Conservation (phyloP, 1,139 yeast species). For the Candida tetrigidarum region DNA sequence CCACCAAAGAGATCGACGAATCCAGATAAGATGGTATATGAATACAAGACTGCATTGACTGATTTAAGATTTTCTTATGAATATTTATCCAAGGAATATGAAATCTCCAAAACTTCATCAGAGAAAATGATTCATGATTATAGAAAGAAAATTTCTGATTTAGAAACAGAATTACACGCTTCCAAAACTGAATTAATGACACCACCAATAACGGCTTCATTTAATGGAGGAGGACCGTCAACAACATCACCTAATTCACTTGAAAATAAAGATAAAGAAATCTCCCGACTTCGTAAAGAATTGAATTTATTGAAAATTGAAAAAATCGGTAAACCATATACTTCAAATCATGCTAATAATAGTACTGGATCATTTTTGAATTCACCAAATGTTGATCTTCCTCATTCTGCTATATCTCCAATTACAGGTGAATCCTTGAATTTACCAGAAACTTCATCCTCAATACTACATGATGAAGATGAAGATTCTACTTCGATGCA, state of each 20-base stretch:
- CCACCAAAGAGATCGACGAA: conserved; percentile 4
- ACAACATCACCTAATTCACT: conserved; percentile 21
- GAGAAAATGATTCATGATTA: conserved; percentile 51
- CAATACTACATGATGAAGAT: conserved; percentile 10
- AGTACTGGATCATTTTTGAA: conserved; percentile 10
- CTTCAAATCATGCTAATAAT: conserved; percentile 11
- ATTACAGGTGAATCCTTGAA: conserved; percentile 24
- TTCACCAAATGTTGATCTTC: conserved; percentile 11
- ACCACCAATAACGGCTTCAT: conserved; percentile 6
- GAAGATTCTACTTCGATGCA: conserved; percentile 9
- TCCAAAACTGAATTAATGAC: conserved; percentile 4
- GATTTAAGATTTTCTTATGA: conserved; percentile 69
- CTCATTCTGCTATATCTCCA: conserved; percentile 25
- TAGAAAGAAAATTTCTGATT: conserved; percentile 44
- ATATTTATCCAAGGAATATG: conserved; percentile 62
- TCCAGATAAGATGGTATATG: conserved; percentile 32
- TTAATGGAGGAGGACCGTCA: too few relatives aligned
- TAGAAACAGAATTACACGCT: conserved; percentile 43
- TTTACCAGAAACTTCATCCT: background rate
- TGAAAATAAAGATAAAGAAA: conserved; percentile 49
- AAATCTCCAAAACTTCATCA: conserved; percentile 56
- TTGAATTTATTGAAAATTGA: conserved; percentile 55
- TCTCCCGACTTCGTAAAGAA: conserved; percentile 50
- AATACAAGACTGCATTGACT: conserved; percentile 57
- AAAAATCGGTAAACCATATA: conserved; percentile 35